Conservation (phyloP, 2,329 filamentous ascomycete species). For the Aspergillus aculeatinus region DNA sequence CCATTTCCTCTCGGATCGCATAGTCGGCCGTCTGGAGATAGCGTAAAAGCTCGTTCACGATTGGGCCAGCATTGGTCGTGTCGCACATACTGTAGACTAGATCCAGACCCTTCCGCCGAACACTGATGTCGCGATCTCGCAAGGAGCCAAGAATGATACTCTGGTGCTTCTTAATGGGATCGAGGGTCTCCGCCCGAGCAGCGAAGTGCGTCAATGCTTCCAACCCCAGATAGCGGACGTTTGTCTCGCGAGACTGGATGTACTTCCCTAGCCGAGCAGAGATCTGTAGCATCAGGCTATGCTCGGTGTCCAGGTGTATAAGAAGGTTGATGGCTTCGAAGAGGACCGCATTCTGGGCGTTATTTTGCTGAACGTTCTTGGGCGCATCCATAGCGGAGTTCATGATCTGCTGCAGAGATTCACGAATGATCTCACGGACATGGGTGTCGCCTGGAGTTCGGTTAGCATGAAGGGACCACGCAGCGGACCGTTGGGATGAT, state of each 20-base stretch:
- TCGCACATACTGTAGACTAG: constrained; percentile 99
- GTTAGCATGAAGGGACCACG: constrained; percentile 1
- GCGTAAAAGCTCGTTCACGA: constrained; percentile 88
- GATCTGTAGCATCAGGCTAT: constrained; percentile 92
- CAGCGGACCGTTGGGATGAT: constrained; percentile 5
- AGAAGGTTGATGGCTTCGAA: constrained; percentile 99
- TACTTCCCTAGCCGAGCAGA: constrained; percentile 88
- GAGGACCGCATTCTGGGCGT: constrained; percentile 94
- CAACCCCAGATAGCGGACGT: constrained; percentile 90
- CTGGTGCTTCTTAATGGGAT: constrained; percentile 97
- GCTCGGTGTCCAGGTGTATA: constrained; percentile 94
- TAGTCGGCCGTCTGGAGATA: constrained; percentile 97
- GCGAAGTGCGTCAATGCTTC: constrained; percentile 99
- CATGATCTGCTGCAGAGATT: constrained; percentile 86
- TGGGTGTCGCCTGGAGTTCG: constrained; percentile 74
- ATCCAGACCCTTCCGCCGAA: constrained; percentile 91
- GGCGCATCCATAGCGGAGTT: constrained; percentile 88
- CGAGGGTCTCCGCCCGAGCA: constrained; percentile 86
- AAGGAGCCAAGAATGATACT: constrained; percentile 92
- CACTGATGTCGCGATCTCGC: constrained; percentile 94
- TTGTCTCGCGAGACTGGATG: constrained; percentile 94
- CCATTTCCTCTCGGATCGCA: constrained; percentile 98
- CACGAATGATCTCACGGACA: constrained; percentile 84
- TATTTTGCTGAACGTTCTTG: constrained; percentile 99
- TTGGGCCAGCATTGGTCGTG: constrained; percentile 85